A percentile compares a stretch with the other conserved stretches of the same genome.
Evolutionary conservation across 2,329 filamentous ascomycete genomes (phyloP).

Genomic region (Pestalotiopsis sp.): DNA sequence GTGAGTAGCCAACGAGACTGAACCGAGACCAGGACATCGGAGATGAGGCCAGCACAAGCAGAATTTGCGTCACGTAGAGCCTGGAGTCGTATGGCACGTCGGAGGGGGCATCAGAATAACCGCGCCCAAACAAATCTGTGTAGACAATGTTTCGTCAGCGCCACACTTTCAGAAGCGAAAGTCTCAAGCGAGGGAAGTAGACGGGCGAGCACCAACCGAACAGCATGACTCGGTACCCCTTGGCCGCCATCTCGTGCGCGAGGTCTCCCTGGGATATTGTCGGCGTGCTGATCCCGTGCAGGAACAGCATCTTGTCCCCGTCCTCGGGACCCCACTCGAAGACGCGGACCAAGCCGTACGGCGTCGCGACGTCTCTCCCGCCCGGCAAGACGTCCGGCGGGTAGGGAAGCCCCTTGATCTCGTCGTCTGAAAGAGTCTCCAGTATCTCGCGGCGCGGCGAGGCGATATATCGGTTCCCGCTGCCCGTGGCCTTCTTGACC

Average conservation of each 20-base stretch:
- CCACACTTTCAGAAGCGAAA: not conserved
- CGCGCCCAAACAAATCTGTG: conserved; percentile 73
- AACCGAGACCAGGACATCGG: conserved; percentile 64
- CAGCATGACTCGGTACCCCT: conserved; percentile 76
- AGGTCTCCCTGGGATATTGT: conserved; percentile 69
- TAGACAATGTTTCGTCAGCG: not conserved
- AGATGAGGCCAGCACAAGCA: conserved; percentile 68
- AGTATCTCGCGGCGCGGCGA: conserved; percentile 1
- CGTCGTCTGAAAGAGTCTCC: conserved; percentile 16
- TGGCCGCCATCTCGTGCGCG: conserved; percentile 64
- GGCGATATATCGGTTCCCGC: not conserved
- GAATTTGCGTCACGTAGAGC: conserved; percentile 68
- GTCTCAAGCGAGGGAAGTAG: not conserved
- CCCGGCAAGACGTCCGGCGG: conserved; percentile 72
- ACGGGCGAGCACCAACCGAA: conserved; percentile 57
- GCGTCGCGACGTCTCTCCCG: conserved; percentile 66
- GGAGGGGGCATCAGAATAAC: conserved; percentile 72
- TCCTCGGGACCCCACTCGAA: conserved; percentile 80
- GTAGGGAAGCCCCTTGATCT: conserved; percentile 56
- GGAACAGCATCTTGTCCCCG: conserved; percentile 72
- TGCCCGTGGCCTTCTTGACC: not conserved
- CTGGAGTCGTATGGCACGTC: conserved; percentile 62
- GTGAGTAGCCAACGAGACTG: conserved; percentile 75
- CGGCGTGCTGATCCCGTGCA: conserved; percentile 84
- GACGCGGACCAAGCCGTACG: conserved; percentile 71